phyloP scores from a whole-genome alignment of 495 filamentous ascomycete species.

The Pseudoneurospora amorphoporcata region DNA sequence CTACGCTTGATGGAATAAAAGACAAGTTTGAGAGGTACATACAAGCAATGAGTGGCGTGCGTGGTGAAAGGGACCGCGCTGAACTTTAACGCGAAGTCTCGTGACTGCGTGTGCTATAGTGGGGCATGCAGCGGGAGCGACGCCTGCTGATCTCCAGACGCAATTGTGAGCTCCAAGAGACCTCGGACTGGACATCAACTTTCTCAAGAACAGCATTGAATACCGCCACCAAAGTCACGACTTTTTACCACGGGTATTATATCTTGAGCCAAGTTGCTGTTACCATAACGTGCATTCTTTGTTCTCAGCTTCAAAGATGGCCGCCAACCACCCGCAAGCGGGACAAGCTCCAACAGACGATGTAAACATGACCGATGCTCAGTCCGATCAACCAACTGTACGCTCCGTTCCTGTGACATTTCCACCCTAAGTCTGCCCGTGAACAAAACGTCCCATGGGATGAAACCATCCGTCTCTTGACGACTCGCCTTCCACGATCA shows the following conservation, averaged over 20 bases:
- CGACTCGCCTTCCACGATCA: not conserved
- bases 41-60: not conserved
- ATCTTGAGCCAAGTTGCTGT: not conserved
- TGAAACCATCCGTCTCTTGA: too few relatives aligned
- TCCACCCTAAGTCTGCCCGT: not conserved
- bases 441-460: not conserved
- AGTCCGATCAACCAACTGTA: conserved; percentile 13
- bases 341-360: conserved; percentile 6
- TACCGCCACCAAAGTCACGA: not conserved
- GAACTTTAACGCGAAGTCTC: conserved; percentile 14
- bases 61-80: not conserved
- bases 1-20: not conserved
- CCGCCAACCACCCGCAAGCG: not conserved
- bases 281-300: not conserved
- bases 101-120: conserved; percentile 14
- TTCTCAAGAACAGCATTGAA: not conserved
- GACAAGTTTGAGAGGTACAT: not conserved
- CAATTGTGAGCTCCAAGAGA: not conserved
- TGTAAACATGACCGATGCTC: conserved; percentile 21
- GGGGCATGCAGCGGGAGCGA: not conserved
- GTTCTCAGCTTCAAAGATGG: not conserved
- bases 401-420: not conserved
- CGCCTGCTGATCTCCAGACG: not conserved
- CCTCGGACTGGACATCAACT: not conserved
- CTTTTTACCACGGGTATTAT: not conserved